Evolutionary conservation across 768 basidiomycete species (phyloP), one percentile per base, ranked within the genome.

Genomic region (Kwoniella dendrophila): DNA sequence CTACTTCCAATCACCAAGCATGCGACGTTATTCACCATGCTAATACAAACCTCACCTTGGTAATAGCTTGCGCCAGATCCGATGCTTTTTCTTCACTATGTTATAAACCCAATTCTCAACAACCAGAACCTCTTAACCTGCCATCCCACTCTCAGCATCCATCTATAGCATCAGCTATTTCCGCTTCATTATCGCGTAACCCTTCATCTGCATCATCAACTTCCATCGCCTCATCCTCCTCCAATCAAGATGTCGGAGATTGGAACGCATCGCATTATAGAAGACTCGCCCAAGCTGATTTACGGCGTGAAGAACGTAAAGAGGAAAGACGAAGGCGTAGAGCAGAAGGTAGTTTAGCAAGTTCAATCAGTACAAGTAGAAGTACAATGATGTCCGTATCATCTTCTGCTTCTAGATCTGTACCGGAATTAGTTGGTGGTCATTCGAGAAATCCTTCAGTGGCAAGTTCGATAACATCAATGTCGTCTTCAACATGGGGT

Each of bases 21-120:
- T n/a, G n/a, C 52, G 40, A 40, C 20, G 11, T 14, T 14, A 11
- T 16, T 24, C 16, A 47, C 38, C 29, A 45, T 12, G 26, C 45
- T 63, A 51, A 62, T 43, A 8, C 3, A 26, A 18, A 2, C 27
- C 48, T 26, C 36, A 16, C 5, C 18, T 50, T 43, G 43, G 18
- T 14, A 38, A 18, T 57, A 78, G 77, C 69, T 12, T 78, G 77
- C 44, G 77, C 77, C 14, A 64, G 74, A 43, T 61, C 64, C 24
- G 77, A 78, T 49, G 72, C 77, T 11, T 71, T 78, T 60, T 72
- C 75, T 1, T 76, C 77, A 12, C 52, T 78, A 47, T 78, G 77
- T 61, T 78, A 72, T 58, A 73, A 72, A 54, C 63, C 74, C 32
- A 56, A 52, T 29, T 49, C 64, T 18, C 56, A 54, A 32, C 5